A percentile compares a stretch with the other conserved stretches of the same genome.
phyloP scores from a whole-genome alignment of 2,329 filamentous ascomycete species.

The Beauveria bassiana region DNA sequence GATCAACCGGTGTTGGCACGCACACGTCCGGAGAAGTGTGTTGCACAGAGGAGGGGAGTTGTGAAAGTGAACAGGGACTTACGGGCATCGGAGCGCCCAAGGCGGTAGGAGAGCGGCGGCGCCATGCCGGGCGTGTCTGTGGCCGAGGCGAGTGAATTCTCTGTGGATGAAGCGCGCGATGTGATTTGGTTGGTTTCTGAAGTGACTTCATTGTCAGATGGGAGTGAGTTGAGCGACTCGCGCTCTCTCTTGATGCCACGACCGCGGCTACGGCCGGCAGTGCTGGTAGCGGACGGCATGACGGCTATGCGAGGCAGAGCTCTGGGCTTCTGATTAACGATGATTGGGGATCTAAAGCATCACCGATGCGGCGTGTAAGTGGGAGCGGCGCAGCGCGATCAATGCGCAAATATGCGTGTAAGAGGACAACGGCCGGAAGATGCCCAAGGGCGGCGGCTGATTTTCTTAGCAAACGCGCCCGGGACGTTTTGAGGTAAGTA shows the following conservation, averaged over 20 bases:
- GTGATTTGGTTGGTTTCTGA: neutral
- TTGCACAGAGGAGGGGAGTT: neutral
- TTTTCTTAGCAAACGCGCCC: neutral
- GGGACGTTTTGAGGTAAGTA: too few relatives aligned
- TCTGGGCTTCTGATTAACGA: neutral
- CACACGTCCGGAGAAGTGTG: neutral
- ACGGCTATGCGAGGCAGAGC: neutral
- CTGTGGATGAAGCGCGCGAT: neutral
- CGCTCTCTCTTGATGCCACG: constrained; percentile 9
- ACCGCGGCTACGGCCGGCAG: neutral
- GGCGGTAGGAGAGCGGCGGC: constrained; percentile 15
- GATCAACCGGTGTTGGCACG: neutral
- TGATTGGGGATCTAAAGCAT: neutral
- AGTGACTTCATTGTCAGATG: constrained; percentile 4
- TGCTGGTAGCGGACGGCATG: neutral
- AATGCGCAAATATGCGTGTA: neutral
- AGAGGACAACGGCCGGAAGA: neutral
- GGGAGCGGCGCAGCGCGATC: neutral
- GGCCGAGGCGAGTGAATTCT: constrained; percentile 5
- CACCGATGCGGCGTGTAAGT: neutral
- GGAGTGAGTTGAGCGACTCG: constrained; percentile 7
- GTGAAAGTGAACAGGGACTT: constrained; percentile 18
- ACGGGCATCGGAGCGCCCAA: constrained; percentile 32
- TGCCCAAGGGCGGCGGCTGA: too few relatives aligned
- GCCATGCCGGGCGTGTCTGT: constrained; percentile 1